phyloP scores from a whole-genome alignment of 352 stramenopile genomes.

The Globisporangium barbulae region DNA sequence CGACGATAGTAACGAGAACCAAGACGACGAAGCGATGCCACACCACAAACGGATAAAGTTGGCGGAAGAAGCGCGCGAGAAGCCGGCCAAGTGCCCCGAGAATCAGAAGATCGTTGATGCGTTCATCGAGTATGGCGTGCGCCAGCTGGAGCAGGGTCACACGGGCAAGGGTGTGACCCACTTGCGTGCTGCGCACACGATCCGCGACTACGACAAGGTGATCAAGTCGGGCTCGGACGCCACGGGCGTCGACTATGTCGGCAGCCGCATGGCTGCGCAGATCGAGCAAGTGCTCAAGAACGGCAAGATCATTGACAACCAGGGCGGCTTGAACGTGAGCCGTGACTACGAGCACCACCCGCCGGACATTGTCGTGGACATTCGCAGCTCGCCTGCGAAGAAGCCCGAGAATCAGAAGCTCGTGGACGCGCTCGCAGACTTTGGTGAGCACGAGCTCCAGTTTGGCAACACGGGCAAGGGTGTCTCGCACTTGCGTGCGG shows the following conservation, averaged over 20 bases:
- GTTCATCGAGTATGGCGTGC: slow-evolving; percentile 59
- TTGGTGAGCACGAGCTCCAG: slow-evolving; percentile 68
- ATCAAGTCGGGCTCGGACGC: slow-evolving; percentile 50
- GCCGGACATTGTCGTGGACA: slow-evolving; percentile 45
- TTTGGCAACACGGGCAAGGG: slow-evolving; percentile 71
- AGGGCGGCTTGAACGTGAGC: slow-evolving; percentile 46
- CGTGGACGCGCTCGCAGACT: slow-evolving; percentile 60
- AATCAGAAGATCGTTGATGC: slow-evolving; percentile 82
- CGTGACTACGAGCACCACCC: slow-evolving; percentile 40
- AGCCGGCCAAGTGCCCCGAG: slow-evolving; percentile 34
- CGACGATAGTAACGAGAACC: slow-evolving; percentile 7
- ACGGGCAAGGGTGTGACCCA: slow-evolving; percentile 74
- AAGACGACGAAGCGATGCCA: slow-evolving; percentile 27
- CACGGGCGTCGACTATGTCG: slow-evolving; percentile 42
- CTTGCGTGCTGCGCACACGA: slow-evolving; percentile 58
- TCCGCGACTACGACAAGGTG: slow-evolving; percentile 43
- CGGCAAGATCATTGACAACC: slow-evolving; percentile 50
- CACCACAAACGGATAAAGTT: slow-evolving; percentile 56
- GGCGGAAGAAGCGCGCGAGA: slow-evolving; percentile 46
- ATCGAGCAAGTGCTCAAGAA: slow-evolving; percentile 55
- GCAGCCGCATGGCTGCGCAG: slow-evolving; percentile 49
- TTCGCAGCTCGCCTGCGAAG: slow-evolving; percentile 41
- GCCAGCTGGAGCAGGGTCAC: slow-evolving; percentile 56
- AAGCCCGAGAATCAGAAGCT: slow-evolving; percentile 60
- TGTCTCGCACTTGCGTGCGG: slow-evolving; percentile 60